Evolutionary conservation across 2,329 filamentous ascomycete genomes (phyloP).

Genomic region (Fusarium praegraminearum): DNA sequence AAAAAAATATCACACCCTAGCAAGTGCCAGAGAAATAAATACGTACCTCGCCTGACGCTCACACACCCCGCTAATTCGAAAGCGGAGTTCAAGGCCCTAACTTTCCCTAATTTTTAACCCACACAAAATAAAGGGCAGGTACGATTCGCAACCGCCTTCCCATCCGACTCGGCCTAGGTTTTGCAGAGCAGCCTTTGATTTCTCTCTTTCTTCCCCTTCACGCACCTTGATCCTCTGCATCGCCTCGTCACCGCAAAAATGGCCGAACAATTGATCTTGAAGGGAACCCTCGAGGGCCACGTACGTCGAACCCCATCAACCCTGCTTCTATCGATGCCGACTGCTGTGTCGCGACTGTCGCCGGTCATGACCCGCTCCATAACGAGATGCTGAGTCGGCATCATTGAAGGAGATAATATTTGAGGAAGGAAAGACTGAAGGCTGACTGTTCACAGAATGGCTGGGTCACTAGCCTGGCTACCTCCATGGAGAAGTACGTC

Average conservation of each 20-base stretch:
- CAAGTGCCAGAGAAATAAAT: neutral
- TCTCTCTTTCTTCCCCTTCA: constrained; percentile 53
- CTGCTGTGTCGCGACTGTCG: constrained; percentile 37
- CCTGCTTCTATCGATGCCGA: constrained; percentile 28
- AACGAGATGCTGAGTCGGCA: constrained; percentile 27
- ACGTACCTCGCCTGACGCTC: constrained; percentile 15
- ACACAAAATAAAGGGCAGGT: constrained; percentile 61
- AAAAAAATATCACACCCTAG: neutral
- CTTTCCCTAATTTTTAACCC: constrained; percentile 56
- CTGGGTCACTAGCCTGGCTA: constrained; percentile 99
- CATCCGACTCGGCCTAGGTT: constrained; percentile 48
- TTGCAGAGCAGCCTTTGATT: constrained; percentile 50
- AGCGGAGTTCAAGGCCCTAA: constrained; percentile 58
- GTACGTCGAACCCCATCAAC: constrained; percentile 61
- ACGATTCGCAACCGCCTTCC: constrained; percentile 53
- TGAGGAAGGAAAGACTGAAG: constrained; percentile 32
- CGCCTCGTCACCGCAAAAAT: constrained; percentile 68
- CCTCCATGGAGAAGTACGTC: constrained; percentile 96
- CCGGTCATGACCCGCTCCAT: constrained; percentile 29
- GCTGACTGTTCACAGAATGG: constrained; percentile 72
- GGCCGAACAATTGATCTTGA: constrained; percentile 95
- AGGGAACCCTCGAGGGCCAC: constrained; percentile 98
- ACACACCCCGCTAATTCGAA: constrained; percentile 20
- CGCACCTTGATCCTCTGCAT: constrained; percentile 53
- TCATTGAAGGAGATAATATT: constrained; percentile 17